Evolutionary conservation across 2,329 filamentous ascomycete species (phyloP).

Genomic region (Aaosphaeria arxii): DNA sequence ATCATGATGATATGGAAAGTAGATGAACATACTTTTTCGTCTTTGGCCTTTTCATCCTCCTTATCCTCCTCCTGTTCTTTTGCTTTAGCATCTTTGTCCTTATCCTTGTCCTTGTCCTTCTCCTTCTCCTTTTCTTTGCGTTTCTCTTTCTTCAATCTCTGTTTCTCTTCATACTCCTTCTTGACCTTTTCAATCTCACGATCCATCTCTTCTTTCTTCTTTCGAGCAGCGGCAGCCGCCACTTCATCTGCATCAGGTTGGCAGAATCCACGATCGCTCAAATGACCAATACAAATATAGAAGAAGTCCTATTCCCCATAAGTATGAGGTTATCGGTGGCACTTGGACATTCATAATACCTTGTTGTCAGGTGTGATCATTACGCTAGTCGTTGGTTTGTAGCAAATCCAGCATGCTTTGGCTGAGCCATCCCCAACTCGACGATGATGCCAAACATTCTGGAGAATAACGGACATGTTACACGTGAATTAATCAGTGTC

Average conservation of each 20-base stretch:
- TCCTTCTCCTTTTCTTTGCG: constrained; percentile 46
- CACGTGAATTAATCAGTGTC: too few relatives aligned
- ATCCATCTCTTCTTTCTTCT: constrained; percentile 48
- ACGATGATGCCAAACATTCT: constrained; percentile 81
- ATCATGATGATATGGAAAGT: not conserved
- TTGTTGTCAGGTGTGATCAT: constrained; percentile 87
- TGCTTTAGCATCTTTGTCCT: constrained; percentile 39
- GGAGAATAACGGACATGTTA: constrained; percentile 41
- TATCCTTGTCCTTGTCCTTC: constrained; percentile 63
- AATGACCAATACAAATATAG: constrained; percentile 79
- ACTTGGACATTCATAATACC: constrained; percentile 48
- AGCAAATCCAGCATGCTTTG: constrained; percentile 88
- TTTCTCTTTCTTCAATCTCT: constrained; percentile 57
- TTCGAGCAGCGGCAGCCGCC: constrained; percentile 54
- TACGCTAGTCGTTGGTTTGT: constrained; percentile 81
- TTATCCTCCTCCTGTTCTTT: constrained; percentile 61
- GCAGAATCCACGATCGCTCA: constrained; percentile 81
- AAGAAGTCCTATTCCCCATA: constrained; percentile 69
- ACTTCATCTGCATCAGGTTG: constrained; percentile 68
- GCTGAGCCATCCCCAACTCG: constrained; percentile 81
- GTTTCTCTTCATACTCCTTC: constrained; percentile 49
- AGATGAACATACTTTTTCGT: constrained; percentile 50
- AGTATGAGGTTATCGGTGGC: constrained; percentile 3
- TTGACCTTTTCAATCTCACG: constrained; percentile 49
- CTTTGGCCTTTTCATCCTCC: constrained; percentile 64